Evolutionary conservation across 257 asterid genomes (phyloP).

Genomic region (Petunia secreta): DNA sequence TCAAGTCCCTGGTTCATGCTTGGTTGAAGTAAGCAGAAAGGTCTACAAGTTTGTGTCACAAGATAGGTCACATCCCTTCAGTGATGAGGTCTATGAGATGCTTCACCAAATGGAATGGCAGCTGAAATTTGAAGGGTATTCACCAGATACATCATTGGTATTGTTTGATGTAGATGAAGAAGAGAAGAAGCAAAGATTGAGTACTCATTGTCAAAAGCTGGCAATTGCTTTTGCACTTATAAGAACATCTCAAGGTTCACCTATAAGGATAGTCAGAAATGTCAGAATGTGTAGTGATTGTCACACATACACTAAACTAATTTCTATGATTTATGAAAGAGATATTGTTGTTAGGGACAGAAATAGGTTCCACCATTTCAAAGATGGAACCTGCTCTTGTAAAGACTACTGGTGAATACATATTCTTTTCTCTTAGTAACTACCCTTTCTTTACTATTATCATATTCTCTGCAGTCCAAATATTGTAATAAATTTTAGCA

Average conservation of each 20-base stretch:
- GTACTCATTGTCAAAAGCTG: slow-evolving; percentile 73
- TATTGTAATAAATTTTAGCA: neutral
- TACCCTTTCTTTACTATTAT: neutral
- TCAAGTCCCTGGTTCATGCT: slow-evolving; percentile 61
- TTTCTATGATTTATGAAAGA: slow-evolving; percentile 68
- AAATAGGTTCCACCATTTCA: slow-evolving; percentile 79
- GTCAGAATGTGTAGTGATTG: slow-evolving; percentile 92
- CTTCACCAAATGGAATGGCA: slow-evolving; percentile 94
- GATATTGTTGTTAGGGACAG: slow-evolving; percentile 70
- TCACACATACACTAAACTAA: slow-evolving; percentile 67
- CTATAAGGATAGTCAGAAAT: slow-evolving; percentile 67
- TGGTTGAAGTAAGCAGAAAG: slow-evolving; percentile 57
- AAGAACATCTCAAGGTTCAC: slow-evolving; percentile 45
- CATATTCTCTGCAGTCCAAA: slow-evolving; percentile 5
- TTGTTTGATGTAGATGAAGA: slow-evolving; percentile 69
- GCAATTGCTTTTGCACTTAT: slow-evolving; percentile 78
- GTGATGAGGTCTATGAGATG: slow-evolving; percentile 61
- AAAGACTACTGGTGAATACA: slow-evolving; percentile 73
- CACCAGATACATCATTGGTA: slow-evolving; percentile 62
- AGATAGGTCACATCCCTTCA: slow-evolving; percentile 50
- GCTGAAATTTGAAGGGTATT: slow-evolving; percentile 78
- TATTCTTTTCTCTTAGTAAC: slow-evolving; percentile 7
- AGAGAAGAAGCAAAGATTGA: slow-evolving; percentile 69
- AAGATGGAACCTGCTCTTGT: slow-evolving; percentile 80
- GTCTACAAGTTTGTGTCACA: slow-evolving; percentile 64